Evolutionary conservation across 2,329 filamentous ascomycete species (phyloP).

Genomic region (Aspergillus sp.): DNA sequence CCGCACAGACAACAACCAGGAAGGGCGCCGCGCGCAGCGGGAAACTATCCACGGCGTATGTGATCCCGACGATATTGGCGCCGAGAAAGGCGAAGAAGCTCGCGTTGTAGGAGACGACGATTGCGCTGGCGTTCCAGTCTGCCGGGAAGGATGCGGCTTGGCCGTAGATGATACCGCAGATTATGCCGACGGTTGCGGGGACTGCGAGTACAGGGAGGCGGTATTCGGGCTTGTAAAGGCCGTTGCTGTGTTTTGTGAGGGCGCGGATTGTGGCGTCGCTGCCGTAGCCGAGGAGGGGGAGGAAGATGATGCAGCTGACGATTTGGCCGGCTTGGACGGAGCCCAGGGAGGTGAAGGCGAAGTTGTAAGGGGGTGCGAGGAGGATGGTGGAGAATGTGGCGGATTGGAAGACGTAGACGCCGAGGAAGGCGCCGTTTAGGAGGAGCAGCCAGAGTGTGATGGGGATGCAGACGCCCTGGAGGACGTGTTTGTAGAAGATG

Average conservation of each 20-base stretch:
- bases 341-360: slow-evolving; percentile 5
- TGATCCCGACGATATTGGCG: slow-evolving; percentile 6
- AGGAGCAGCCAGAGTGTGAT: slow-evolving; percentile 13
- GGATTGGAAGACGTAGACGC: slow-evolving; percentile 13
- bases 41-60: slow-evolving; percentile 10
- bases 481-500: slow-evolving; percentile 13
- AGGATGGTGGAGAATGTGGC: slow-evolving; percentile 10
- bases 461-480: slow-evolving; percentile 11
- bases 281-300: slow-evolving; percentile 13
- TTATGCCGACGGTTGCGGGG: not conserved
- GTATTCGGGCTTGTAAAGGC: slow-evolving; percentile 4
- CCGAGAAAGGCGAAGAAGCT: slow-evolving; percentile 12
- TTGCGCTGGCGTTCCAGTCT: slow-evolving; percentile 6
- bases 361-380: slow-evolving; percentile 7
- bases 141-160: slow-evolving; percentile 4
- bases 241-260: not conserved
- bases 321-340: slow-evolving; percentile 13
- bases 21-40: slow-evolving; percentile 10
- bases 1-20: slow-evolving; percentile 11
- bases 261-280: slow-evolving; percentile 6
- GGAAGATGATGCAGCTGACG: slow-evolving; percentile 11
- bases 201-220: slow-evolving; percentile 6
- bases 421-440: slow-evolving; percentile 13
- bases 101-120: slow-evolving; percentile 9
- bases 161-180: slow-evolving; percentile 11